phyloP scores from a whole-genome alignment of 345 rosid species.

The Eucalyptus sp. region DNA sequence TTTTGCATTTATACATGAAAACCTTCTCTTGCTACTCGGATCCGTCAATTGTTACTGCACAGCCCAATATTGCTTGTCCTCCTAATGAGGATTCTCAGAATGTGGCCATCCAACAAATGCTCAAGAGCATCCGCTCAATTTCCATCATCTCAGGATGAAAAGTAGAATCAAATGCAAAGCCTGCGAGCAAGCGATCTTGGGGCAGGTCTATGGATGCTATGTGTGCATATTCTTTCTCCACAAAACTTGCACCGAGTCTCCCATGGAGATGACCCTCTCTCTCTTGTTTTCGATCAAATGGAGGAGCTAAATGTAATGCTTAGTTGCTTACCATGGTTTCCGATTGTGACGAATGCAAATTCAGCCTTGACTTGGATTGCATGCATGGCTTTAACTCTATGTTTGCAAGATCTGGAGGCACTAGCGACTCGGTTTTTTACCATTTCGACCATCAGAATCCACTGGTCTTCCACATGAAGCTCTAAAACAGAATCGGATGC shows the following conservation, averaged over 20 bases:
- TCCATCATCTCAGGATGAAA: neutral
- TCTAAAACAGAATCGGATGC: too few species aligned
- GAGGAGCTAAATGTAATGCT: too few species aligned
- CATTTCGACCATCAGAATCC: too few species aligned
- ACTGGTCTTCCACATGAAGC: too few species aligned
- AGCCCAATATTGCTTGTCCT: neutral
- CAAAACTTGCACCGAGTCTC: neutral
- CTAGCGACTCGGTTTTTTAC: too few species aligned
- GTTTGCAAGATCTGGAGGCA: too few species aligned
- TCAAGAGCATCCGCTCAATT: neutral
- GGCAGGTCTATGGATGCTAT: neutral
- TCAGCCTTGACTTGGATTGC: too few species aligned
- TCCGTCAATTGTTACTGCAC: rapidly evolving
- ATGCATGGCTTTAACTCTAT: too few species aligned
- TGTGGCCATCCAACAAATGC: neutral
- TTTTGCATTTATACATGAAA: neutral
- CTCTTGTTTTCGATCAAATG: neutral
- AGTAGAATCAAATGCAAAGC: too few species aligned
- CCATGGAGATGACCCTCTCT: neutral
- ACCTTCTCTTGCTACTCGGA: neutral
- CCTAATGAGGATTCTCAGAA: neutral
- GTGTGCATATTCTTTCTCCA: neutral
- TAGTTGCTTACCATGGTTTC: too few species aligned
- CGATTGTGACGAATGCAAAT: too few species aligned
- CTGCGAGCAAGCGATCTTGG: neutral